A percentile compares a stretch with the other conserved stretches of the same genome.
phyloP scores from a whole-genome alignment of 176 grass and related monocot species.

The Oryza meridionalis region DNA sequence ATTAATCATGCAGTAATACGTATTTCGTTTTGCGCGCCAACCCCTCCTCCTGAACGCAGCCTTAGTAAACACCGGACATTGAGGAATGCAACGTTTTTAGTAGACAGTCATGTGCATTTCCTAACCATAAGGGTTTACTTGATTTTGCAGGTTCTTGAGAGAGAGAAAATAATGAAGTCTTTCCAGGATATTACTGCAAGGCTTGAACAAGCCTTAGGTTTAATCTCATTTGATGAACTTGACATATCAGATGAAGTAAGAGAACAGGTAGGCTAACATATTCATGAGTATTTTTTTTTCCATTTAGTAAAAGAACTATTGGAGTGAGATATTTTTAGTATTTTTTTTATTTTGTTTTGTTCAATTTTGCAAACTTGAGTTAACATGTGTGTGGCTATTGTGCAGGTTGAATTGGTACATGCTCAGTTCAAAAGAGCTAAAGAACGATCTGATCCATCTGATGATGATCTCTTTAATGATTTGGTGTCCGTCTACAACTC shows the following conservation, averaged over 20 bases:
- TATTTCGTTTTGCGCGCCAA: no score
- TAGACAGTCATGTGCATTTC: neutral
- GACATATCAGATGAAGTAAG: conserved; percentile 93
- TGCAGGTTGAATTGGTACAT: conserved; percentile 88
- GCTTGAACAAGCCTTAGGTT: conserved; percentile 73
- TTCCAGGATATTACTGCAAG: conserved; percentile 75
- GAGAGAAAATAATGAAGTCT: conserved; percentile 70
- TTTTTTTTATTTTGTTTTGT: neutral
- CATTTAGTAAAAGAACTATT: neutral
- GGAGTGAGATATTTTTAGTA: neutral
- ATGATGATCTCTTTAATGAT: conserved; percentile 76
- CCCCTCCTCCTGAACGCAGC: no score
- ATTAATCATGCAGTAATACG: no score
- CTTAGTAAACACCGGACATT: neutral
- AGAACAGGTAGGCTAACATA: conserved; percentile 74
- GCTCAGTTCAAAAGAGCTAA: conserved; percentile 93
- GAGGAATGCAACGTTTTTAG: neutral
- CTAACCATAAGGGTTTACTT: conserved; percentile 11
- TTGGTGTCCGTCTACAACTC: conserved; percentile 73
- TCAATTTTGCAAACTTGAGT: conserved; percentile 25
- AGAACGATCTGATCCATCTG: conserved; percentile 69
- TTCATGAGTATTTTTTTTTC: conserved; percentile 12
- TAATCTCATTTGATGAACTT: conserved; percentile 82
- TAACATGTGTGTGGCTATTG: conserved; percentile 39
- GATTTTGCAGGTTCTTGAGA: conserved; percentile 79